These are phyloP conservation scores for Maudiozyma barnettii DNA, from an alignment of 805 yeast genomes.

Conservation along the genomic window DNA sequence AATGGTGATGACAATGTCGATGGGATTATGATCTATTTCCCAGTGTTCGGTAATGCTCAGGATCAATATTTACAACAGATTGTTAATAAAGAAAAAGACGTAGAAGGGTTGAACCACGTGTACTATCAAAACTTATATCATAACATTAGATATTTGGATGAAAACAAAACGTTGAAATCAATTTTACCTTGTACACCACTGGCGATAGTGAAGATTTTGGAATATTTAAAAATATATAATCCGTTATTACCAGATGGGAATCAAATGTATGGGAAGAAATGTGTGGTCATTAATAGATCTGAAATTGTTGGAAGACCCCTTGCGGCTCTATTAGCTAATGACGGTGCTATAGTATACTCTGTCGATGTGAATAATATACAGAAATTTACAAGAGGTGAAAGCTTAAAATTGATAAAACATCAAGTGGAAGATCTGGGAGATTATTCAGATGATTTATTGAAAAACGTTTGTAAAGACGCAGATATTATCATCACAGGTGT, in stretches of 20 bases:
- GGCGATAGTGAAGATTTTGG: constrained; percentile 88
- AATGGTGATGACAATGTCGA: constrained; percentile 66
- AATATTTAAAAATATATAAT: constrained; percentile 83
- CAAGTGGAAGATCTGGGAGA: constrained; percentile 55
- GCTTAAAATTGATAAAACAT: constrained; percentile 71
- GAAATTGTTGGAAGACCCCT: constrained; percentile 97
- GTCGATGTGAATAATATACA: constrained; percentile 83
- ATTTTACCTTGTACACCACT: constrained; percentile 95
- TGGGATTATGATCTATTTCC: constrained; percentile 96
- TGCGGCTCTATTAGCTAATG: constrained; percentile 92
- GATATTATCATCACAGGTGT: constrained; percentile 96
- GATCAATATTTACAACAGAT: constrained; percentile 94
- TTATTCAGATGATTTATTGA: constrained; percentile 35
- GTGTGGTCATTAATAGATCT: constrained; percentile 83
- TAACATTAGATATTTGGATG: constrained; percentile 81
- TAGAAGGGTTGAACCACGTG: constrained; percentile 86
- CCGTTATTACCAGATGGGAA: constrained; percentile 76
- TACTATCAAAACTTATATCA: constrained; percentile 94
- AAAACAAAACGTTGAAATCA: constrained; percentile 59
- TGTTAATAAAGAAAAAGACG: constrained; percentile 85
- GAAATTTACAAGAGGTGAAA: constrained; percentile 89
- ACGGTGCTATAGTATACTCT: constrained; percentile 93
- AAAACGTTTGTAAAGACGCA: constrained; percentile 59
- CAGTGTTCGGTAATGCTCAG: constrained; percentile 90
- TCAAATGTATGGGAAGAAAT: constrained; percentile 84